These are phyloP conservation scores for Coffea eugenioides DNA, from an alignment of 257 asterid species.

Conservation along the genomic window DNA sequence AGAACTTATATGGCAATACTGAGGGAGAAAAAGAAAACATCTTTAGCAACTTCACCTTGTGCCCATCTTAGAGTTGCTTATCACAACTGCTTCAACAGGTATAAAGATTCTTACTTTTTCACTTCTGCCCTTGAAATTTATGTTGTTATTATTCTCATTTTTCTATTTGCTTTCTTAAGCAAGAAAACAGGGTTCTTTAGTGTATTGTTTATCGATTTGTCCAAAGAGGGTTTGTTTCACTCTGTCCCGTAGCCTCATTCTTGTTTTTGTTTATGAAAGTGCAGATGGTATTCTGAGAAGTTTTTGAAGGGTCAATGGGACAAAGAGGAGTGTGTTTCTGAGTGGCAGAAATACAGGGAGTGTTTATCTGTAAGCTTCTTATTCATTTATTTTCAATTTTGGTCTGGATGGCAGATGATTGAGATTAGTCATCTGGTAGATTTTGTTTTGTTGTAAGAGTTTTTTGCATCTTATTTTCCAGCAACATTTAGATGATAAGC, in stretches of 20 bases:
- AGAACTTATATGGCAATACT: slow-evolving; percentile 48
- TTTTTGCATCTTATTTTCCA: slow-evolving; percentile 22
- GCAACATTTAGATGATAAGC: slow-evolving; percentile 92
- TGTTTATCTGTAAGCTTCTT: slow-evolving; percentile 66
- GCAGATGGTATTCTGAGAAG: slow-evolving; percentile 85
- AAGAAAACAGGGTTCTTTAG: background rate
- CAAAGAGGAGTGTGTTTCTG: slow-evolving; percentile 65
- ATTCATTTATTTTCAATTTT: background rate
- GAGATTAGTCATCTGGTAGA: background rate
- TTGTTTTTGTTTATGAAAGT: background rate
- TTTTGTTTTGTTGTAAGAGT: background rate
- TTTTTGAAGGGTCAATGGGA: slow-evolving; percentile 93
- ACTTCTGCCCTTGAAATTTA: background rate
- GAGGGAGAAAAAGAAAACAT: slow-evolving; percentile 44
- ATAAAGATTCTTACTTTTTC: slow-evolving; percentile 12
- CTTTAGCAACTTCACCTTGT: slow-evolving; percentile 71
- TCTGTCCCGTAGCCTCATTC: slow-evolving; percentile 16
- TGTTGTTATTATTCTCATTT: background rate
- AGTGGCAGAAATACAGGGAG: slow-evolving; percentile 80
- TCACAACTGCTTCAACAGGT: slow-evolving; percentile 88
- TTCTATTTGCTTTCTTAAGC: background rate
- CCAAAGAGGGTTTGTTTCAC: background rate
- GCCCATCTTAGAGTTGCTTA: slow-evolving; percentile 71
- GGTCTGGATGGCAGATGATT: background rate
- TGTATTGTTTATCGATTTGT: background rate